Evolutionary conservation across 78 protist genomes (phyloP).

Genomic region (Diacronema lutheri): DNA sequence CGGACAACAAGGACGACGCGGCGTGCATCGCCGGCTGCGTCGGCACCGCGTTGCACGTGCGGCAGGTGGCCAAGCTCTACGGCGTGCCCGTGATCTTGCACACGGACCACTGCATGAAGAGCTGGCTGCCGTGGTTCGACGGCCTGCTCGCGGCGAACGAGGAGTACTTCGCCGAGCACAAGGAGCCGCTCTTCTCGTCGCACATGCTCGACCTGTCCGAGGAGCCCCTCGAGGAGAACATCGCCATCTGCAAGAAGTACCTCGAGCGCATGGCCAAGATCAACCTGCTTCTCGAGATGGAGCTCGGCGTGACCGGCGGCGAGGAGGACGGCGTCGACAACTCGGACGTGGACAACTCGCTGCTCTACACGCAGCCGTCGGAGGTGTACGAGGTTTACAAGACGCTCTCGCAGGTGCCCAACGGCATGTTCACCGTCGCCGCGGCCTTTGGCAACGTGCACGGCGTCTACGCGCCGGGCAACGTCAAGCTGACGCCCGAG

Average conservation of each 20-base stretch:
- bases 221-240: slow-evolving; percentile 59
- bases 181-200: slow-evolving; percentile 69
- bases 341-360: slow-evolving; percentile 34
- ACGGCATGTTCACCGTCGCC: slow-evolving; percentile 55
- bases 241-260: slow-evolving; percentile 48
- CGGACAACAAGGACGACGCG: slow-evolving; percentile 41
- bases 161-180: slow-evolving; percentile 53
- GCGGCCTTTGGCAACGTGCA: slow-evolving; percentile 78
- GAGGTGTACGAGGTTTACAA: slow-evolving; percentile 58
- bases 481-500: slow-evolving; percentile 60
- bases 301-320: slow-evolving; percentile 77
- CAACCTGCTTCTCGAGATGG: slow-evolving; percentile 66
- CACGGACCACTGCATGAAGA: slow-evolving; percentile 73
- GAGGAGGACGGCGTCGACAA: slow-evolving; percentile 81
- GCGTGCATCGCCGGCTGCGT: slow-evolving; percentile 62
- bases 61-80: slow-evolving; percentile 62
- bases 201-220: slow-evolving; percentile 78
- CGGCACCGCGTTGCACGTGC: slow-evolving; percentile 64
- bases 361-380: slow-evolving; percentile 65
- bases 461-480: slow-evolving; percentile 74
- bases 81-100: slow-evolving; percentile 71
- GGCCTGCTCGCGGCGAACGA: slow-evolving; percentile 66
- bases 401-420: slow-evolving; percentile 28
- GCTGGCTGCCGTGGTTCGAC: slow-evolving; percentile 68
- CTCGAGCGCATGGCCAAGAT: slow-evolving; percentile 50